Evolutionary conservation across 768 basidiomycete genomes (phyloP), one percentile per base, ranked within the genome.

Genomic region (Asterophora parasitica): DNA sequence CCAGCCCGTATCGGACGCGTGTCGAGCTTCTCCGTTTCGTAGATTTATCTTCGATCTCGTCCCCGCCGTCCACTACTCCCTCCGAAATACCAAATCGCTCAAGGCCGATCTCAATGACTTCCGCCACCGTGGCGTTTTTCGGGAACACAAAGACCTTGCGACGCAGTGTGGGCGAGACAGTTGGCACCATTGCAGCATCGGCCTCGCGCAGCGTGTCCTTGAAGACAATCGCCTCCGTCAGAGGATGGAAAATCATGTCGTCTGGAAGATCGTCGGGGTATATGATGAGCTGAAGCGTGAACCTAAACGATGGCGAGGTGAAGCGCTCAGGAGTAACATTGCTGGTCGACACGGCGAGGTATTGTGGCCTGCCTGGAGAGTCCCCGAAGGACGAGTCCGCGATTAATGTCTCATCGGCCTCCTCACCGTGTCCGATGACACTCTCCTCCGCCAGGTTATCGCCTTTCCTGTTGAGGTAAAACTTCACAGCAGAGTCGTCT

Each of bases 61-160:
- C 96, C 1, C 96, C 96, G 2, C 96, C 96, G 63, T 97, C 94
- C 2, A 98, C 95, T 1, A 99, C 92, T n/a, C 94, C 96, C 32
- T 96, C 95, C 30, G 80, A 71, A 47, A 99, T 96, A 2, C 96
- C 96, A 60, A 98, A 97, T 49, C 92, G 70, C 60, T 97, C 96
- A 53, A 99, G 62, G 4, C 86, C 88, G 31, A 89, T 73, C 64
- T 99, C 96, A 32, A 96, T 92, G 11, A 94, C 93, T 65, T 99
- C 96, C 0, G 93, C 91, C 3, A 97, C 96, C 0, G 92, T 98
- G 30, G 88, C 84, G 58, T 96, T 98, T 66, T 91, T 88, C 1
- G 95, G 91, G 68, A 98, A 86, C 52, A 88, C 80, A 63, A 98
- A 88, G 38, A 95, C 77, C 65, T 93, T 93, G 49, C 82, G 76